Base-by-base conservation (phyloP, 768 basidiomycete species). In the Naganishia vaughanmartiniae region DNA sequence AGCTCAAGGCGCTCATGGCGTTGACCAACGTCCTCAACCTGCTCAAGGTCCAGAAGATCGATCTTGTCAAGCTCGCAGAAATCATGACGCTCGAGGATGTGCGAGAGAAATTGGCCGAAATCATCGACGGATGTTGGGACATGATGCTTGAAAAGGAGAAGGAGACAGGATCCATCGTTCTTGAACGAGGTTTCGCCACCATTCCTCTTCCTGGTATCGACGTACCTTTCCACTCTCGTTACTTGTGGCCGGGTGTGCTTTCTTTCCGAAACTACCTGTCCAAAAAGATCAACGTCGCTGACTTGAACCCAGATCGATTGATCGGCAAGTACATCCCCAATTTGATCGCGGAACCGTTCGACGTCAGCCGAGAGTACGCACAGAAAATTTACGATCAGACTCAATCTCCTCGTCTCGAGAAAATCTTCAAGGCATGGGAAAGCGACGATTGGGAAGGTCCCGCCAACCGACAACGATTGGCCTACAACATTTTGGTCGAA, bases 221-320 rank as follows among this genome's bases (percentile, higher is more conserved):
- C 76, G 96, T 99, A 0, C 96, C 96, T 4, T 99, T 99, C 91
- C 96, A 99, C 82, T 98, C 96, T 4, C 90, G 94, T 71, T 99
- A 98, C 83, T 87, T 99, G 46, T 99, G 96, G 96, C 94, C 94
- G 19, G 93, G 93, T 79, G 93, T 96, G 33, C 86, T 95, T 88
- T 92, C 94, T 12, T 95, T 96, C 91, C 88, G 93, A 75, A 91
- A 92, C 69, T 96, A 98, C 82, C 85, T 99, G 19, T 94, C 93
- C 48, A 98, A 97, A 87, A 99, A 98, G 84, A 94, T 99, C 82
- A 92, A 96, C 76, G 86, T 92, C 0, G 85, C 87, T 11, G 88
- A 94, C 70, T 85, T 99, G 76, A 91, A 97, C 81, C 93, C 95
- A 28, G 94, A 97, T 81, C 90, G 93, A 84, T 87, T 99, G 69